Conservation (phyloP, 192 early-diverging fungal genomes). For the Rhizophagus sp. region DNA sequence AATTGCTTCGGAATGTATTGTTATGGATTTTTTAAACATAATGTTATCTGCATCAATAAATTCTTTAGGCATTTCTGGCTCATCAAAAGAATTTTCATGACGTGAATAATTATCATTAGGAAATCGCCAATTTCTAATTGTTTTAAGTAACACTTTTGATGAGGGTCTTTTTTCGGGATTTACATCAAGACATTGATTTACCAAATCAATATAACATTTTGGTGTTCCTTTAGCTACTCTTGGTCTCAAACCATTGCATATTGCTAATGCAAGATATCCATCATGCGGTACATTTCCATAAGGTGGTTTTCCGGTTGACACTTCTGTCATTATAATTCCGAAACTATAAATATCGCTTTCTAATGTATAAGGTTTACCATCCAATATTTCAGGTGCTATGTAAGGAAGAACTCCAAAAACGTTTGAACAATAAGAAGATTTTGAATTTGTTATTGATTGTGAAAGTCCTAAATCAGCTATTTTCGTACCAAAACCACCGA, state of each 20-base stretch:
- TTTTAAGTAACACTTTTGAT: too few relatives aligned
- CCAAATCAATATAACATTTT: slow-evolving; percentile 33
- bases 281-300: slow-evolving; percentile 32
- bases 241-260: slow-evolving; percentile 36
- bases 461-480: too few relatives aligned
- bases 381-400: not conserved
- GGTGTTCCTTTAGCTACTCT: slow-evolving; percentile 42
- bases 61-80: too few relatives aligned
- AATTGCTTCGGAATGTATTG: too few relatives aligned
- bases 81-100: too few relatives aligned
- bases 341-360: slow-evolving; percentile 42
- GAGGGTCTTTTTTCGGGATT: slow-evolving; percentile 30
- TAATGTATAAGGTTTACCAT: not conserved
- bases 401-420: slow-evolving; percentile 11
- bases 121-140: too few relatives aligned
- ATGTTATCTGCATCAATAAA: too few relatives aligned
- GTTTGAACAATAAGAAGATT: not conserved
- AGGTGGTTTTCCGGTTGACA: slow-evolving; percentile 38
- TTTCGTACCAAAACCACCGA: not conserved
- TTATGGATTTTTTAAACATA: too few relatives aligned
- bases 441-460: too few relatives aligned
- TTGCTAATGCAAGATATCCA: slow-evolving; percentile 20
- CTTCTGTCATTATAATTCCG: slow-evolving; percentile 22
- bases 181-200: slow-evolving; percentile 41
- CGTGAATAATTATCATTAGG: too few relatives aligned